phyloP scores from a whole-genome alignment of 2,329 filamentous ascomycete genomes.

The Trichoderma sp. region DNA sequence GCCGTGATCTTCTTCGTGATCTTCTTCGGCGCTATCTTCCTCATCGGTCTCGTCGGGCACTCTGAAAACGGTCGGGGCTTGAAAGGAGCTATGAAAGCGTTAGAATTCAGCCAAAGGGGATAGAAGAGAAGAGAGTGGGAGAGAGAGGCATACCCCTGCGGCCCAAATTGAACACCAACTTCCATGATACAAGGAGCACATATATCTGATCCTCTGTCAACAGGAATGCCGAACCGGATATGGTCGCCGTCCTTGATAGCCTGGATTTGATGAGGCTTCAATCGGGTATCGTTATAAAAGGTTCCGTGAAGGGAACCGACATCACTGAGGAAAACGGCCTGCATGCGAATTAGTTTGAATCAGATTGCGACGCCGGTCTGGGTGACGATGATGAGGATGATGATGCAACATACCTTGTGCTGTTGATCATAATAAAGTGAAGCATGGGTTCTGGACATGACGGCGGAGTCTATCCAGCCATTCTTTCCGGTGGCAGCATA shows the following conservation, averaged over 20 bases:
- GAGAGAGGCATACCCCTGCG: constrained; percentile 23
- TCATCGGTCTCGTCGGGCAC: constrained; percentile 44
- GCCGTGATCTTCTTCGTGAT: constrained; percentile 29
- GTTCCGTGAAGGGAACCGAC: constrained; percentile 54
- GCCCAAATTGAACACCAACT: constrained; percentile 33
- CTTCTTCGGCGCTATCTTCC: constrained; percentile 30
- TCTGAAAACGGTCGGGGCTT: constrained; percentile 36
- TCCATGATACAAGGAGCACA: constrained; percentile 42
- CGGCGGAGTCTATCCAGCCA: constrained; percentile 67
- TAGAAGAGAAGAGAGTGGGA: neutral
- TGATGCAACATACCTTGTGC: constrained; percentile 40
- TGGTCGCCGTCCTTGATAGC: constrained; percentile 32
- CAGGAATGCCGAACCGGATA: constrained; percentile 37
- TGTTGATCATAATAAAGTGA: constrained; percentile 46
- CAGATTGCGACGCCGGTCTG: too few species aligned
- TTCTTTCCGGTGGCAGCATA: constrained; percentile 48
- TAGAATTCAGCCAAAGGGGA: constrained; percentile 15
- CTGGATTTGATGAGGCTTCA: constrained; percentile 24
- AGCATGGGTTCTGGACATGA: constrained; percentile 70
- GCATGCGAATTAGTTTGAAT: constrained; percentile 24
- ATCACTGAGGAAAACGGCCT: constrained; percentile 49
- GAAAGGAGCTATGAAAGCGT: constrained; percentile 27
- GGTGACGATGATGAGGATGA: neutral
- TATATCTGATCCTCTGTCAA: constrained; percentile 34
- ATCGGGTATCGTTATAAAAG: constrained; percentile 39